phyloP scores from a whole-genome alignment of 768 basidiomycete genomes.

The Russula lepida region DNA sequence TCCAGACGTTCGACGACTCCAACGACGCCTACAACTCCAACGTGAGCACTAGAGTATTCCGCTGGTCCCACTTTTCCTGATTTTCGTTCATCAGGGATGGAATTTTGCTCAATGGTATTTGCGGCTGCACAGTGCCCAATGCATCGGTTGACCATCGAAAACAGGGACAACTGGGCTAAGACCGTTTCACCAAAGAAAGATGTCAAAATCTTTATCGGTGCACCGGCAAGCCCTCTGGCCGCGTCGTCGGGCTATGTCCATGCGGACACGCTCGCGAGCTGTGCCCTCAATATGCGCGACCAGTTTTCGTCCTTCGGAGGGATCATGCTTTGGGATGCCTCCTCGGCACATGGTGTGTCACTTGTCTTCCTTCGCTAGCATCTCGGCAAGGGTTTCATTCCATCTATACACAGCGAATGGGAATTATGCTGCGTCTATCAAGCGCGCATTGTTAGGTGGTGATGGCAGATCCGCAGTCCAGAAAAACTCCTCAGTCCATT shows the following conservation, averaged over 20 bases:
- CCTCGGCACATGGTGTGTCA: background rate
- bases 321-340: background rate
- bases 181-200: background rate
- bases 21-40: background rate
- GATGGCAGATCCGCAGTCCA: background rate
- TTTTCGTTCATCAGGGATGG: background rate
- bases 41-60: background rate
- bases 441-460: background rate
- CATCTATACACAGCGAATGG: background rate
- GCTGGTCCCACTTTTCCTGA: background rate
- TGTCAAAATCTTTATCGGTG: background rate
- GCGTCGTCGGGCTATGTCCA: background rate
- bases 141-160: background rate
- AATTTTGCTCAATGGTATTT: background rate
- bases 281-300: background rate
- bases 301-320: background rate
- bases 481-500: background rate
- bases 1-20: background rate
- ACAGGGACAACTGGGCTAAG: background rate
- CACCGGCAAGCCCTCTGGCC: background rate
- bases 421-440: background rate
- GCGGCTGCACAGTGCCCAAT: background rate
- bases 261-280: background rate
- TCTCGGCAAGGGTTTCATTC: background rate
- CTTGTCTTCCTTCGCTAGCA: background rate